Base-by-base conservation (phyloP, 2,329 filamentous ascomycete genomes). In the Cadophora gregata region DNA sequence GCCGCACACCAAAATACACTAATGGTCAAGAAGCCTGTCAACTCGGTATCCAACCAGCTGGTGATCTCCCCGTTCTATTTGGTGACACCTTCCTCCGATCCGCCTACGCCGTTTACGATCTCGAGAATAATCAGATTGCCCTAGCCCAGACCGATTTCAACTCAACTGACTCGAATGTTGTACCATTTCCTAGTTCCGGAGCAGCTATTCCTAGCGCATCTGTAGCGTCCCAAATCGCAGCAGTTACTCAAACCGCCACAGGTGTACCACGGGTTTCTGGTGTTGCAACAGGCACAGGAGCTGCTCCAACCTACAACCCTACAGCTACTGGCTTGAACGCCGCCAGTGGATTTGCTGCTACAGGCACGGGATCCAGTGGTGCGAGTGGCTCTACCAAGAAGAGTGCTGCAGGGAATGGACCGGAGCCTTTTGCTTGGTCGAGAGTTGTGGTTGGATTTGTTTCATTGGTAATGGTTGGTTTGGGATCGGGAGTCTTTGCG, bases 21-120 rank as follows among this genome's bases (percentile, higher is more conserved):
- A 74, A 76, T 38, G 78, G 79, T 16, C 72, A 76, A 6, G 60
- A 68, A 16, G 74, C 72, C n/a, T 89, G 87, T 74, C 80, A 84
- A 70, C 85, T 89, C 61, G 86, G 86, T 56, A 81, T 89, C 65
- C 80, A 83, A 71, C 58, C 73, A 2, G 75, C 75, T 8, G 73
- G 71, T 24, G 61, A 71, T 21, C 64, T 73, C 9, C 74, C 73
- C 4, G 74, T 73, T 12, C 69, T 80, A 12, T 78, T 86, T 45
- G 84, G 85, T 5, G 84, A 86, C 70, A 83, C 83, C 1, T 86
- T 86, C 75, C 77, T 87, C 42, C 78, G 84, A 66, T 83, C 82
- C 51, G 84, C 84, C 0, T 86, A 86, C 67, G 82, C 84, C 2
- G 84, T 86, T 16, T 86, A 85, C 68, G 84, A 86, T 70, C 77